Evolutionary conservation across 805 yeast genomes (phyloP).

Genomic region (Metschnikowia henanensis): DNA sequence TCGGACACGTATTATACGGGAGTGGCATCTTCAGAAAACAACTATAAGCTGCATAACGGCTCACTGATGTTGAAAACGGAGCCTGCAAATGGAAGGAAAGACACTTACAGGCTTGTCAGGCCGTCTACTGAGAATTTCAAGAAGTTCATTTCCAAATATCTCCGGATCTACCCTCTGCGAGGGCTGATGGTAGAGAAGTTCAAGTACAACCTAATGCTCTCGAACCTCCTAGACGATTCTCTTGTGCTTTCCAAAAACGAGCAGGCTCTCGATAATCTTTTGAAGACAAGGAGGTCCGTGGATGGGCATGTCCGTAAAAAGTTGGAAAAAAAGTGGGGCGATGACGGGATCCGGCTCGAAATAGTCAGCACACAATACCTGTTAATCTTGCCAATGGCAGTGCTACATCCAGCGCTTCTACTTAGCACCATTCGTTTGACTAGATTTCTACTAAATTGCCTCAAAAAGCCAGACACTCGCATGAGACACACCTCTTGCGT

Average conservation of each 20-base stretch:
- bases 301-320: conserved; percentile 1
- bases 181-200: conserved; percentile 38
- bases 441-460: conserved; percentile 29
- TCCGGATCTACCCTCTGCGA: conserved; percentile 17
- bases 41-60: background rate
- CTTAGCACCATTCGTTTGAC: conserved; percentile 25
- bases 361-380: conserved; percentile 18
- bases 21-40: background rate
- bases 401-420: conserved; percentile 13
- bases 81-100: too few species aligned
- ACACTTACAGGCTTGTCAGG: background rate
- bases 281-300: conserved; percentile 4
- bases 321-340: conserved; percentile 12
- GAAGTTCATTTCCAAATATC: conserved; percentile 29
- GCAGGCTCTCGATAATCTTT: conserved; percentile 26
- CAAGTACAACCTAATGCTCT: conserved; percentile 39
- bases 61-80: background rate
- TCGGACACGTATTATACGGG: conserved; percentile 6
- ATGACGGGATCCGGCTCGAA: conserved; percentile 25
- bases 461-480: conserved; percentile 3
- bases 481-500: conserved; percentile 15
- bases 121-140: conserved; percentile 19
- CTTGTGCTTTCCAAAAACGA: conserved; percentile 45
- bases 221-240: conserved; percentile 40
- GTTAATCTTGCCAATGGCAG: conserved; percentile 14